phyloP scores from a whole-genome alignment of 106 monocot genomes.

The Amphibolis antarctica region DNA sequence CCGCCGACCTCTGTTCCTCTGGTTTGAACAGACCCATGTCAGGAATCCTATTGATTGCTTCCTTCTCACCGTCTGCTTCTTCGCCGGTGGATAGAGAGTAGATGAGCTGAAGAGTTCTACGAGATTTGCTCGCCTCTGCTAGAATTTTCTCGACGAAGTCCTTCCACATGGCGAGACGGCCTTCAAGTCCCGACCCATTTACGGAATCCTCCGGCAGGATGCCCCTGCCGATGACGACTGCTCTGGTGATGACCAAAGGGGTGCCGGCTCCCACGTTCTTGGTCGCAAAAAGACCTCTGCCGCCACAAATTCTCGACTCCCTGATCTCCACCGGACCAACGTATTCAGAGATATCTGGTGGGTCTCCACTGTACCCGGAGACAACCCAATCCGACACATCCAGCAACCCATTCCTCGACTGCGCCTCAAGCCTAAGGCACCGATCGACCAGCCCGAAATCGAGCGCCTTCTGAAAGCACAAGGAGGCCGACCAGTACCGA shows the following conservation, averaged over 20 bases:
- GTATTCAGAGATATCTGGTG: conserved; percentile 72
- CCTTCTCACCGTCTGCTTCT: conserved; percentile 16
- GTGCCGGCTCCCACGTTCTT: conserved; percentile 58
- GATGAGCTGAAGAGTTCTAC: conserved; percentile 31
- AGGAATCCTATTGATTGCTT: conserved; percentile 16
- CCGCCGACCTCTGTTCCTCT: conserved; percentile 6
- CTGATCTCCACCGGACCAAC: conserved; percentile 69
- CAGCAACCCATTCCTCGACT: conserved; percentile 48
- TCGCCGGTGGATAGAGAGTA: conserved; percentile 48
- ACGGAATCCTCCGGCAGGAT: conserved; percentile 34
- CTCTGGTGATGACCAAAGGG: conserved; percentile 50
- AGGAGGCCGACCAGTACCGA: conserved; percentile 46
- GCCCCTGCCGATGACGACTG: conserved; percentile 51
- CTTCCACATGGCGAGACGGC: conserved; percentile 82
- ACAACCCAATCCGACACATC: conserved; percentile 75
- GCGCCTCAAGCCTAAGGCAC: conserved; percentile 40
- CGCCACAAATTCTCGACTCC: conserved; percentile 20
- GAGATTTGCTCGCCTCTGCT: conserved; percentile 28
- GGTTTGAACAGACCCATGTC: conserved; percentile 46
- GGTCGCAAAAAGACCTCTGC: conserved; percentile 56
- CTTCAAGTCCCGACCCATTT: conserved; percentile 8
- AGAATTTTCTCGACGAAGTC: conserved; percentile 63
- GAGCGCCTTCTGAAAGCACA: conserved; percentile 8
- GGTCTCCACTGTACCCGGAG: conserved; percentile 34
- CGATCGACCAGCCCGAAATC: conserved; percentile 26